Conservation (phyloP, 1,284 basidiomycete genomes). For the Dichomitus squalens region DNA sequence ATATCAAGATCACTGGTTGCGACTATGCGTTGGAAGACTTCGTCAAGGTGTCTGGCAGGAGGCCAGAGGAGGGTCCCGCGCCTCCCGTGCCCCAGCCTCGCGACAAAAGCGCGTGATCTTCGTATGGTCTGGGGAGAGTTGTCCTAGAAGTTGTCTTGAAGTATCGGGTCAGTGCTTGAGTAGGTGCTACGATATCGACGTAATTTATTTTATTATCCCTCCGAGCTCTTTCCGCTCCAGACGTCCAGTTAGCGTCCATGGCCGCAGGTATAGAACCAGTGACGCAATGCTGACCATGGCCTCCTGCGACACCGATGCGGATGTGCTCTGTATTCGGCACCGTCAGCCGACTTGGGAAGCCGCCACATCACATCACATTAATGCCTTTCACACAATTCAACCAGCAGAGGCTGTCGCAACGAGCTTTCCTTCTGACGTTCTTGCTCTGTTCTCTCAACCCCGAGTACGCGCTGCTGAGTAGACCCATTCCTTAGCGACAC, state of each 20-base stretch:
- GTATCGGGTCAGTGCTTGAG: background rate
- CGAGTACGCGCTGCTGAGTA: background rate
- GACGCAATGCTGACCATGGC: background rate
- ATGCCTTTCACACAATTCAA: background rate
- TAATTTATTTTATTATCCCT: slow-evolving; percentile 13
- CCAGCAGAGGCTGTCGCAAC: background rate
- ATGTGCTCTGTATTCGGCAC: background rate
- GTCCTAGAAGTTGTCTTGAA: background rate
- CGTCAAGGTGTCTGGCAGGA: slow-evolving; percentile 47
- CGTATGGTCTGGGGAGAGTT: background rate
- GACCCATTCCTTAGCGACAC: slow-evolving; percentile 15
- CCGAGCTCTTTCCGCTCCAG: background rate
- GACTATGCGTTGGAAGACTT: slow-evolving; percentile 50
- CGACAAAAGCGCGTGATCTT: slow-evolving; percentile 7
- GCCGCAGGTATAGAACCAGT: background rate
- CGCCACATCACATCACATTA: background rate
- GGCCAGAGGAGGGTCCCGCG: slow-evolving; percentile 42
- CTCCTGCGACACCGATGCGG: background rate
- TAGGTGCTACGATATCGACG: slow-evolving; percentile 12
- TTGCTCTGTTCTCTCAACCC: background rate
- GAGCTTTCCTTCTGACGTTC: background rate
- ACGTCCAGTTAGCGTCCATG: background rate
- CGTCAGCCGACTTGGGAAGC: background rate
- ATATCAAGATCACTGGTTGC: slow-evolving; percentile 49
- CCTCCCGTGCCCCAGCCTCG: slow-evolving; percentile 9